These are phyloP conservation scores for Chrysoporthe puriensis DNA, from an alignment of 2,329 filamentous ascomycete species.

Conservation along the genomic window DNA sequence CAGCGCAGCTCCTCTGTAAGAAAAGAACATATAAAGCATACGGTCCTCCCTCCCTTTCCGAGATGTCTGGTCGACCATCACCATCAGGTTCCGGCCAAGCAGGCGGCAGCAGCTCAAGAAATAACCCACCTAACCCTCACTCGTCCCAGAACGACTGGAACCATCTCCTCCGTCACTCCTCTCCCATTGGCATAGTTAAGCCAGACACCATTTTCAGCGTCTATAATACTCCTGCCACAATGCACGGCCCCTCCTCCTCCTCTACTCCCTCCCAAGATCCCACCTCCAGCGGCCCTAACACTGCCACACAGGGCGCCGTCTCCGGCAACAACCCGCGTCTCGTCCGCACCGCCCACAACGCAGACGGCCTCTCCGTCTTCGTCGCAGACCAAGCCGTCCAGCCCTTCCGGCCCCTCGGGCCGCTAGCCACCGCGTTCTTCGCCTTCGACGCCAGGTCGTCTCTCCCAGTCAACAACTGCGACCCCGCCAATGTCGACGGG, in stretches of 20 bases:
- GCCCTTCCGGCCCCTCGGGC: slow-evolving; percentile 40
- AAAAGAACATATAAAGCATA: neutral
- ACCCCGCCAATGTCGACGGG: slow-evolving; percentile 11
- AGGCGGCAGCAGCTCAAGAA: slow-evolving; percentile 1
- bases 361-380: slow-evolving; percentile 40
- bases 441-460: slow-evolving; percentile 36
- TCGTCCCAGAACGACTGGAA: slow-evolving; percentile 32
- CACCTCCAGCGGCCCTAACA: slow-evolving; percentile 1
- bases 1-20: neutral
- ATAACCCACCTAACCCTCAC: neutral
- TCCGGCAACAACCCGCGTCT: slow-evolving; percentile 32
- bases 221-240: slow-evolving; percentile 23
- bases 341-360: slow-evolving; percentile 37
- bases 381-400: slow-evolving; percentile 34
- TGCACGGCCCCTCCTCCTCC: slow-evolving; percentile 4
- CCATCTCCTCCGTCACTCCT: slow-evolving; percentile 33
- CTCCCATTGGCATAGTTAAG: slow-evolving; percentile 35
- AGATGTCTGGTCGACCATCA: slow-evolving; percentile 14
- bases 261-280: neutral
- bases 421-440: slow-evolving; percentile 36
- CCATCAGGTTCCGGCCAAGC: slow-evolving; percentile 10
- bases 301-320: slow-evolving; percentile 8
- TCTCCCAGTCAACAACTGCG: slow-evolving; percentile 39
- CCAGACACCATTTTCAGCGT: slow-evolving; percentile 34
- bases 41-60: neutral